phyloP scores from a whole-genome alignment of 495 filamentous ascomycete species.

The Penicillium roqueforti region DNA sequence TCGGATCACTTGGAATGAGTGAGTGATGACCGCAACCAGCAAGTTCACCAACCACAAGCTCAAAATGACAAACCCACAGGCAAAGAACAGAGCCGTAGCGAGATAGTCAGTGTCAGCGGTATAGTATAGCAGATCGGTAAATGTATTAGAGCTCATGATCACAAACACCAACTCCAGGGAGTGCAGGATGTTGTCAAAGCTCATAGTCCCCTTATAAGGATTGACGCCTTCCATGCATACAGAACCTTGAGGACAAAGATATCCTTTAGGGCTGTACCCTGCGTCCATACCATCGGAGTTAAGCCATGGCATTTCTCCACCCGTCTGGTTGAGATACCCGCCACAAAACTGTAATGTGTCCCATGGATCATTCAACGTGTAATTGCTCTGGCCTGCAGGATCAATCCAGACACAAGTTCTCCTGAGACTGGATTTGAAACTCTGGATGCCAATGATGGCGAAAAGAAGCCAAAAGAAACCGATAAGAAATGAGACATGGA shows the following conservation, averaged over 20 bases:
- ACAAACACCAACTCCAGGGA: constrained; percentile 97
- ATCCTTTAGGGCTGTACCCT: constrained; percentile 72
- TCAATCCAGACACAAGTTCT: constrained; percentile 86
- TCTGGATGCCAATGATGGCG: constrained; percentile 93
- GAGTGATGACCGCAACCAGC: constrained; percentile 96
- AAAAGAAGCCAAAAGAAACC: constrained; percentile 99
- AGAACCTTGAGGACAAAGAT: constrained; percentile 78
- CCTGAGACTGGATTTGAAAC: constrained; percentile 91
- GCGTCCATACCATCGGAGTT: constrained; percentile 34
- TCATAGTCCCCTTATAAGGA: constrained; percentile 82
- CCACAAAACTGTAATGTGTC: constrained; percentile 76
- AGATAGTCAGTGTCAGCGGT: constrained; percentile 89
- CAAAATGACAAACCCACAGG: constrained; percentile 82
- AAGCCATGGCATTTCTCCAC: constrained; percentile 62
- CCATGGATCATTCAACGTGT: constrained; percentile 42
- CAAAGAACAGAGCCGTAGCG: constrained; percentile 79
- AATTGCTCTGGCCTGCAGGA: constrained; percentile 38
- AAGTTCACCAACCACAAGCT: constrained; percentile 96
- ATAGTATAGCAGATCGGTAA: constrained; percentile 89
- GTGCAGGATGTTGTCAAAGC: constrained; percentile 90
- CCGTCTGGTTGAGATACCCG: constrained; percentile 62
- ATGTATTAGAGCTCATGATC: constrained; percentile 96
- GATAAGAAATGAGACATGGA: constrained; percentile 92
- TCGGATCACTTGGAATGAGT: constrained; percentile 96
- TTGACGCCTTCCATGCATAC: constrained; percentile 73